phyloP scores from a whole-genome alignment of 1,284 basidiomycete species.

The Flammula alnicola region DNA sequence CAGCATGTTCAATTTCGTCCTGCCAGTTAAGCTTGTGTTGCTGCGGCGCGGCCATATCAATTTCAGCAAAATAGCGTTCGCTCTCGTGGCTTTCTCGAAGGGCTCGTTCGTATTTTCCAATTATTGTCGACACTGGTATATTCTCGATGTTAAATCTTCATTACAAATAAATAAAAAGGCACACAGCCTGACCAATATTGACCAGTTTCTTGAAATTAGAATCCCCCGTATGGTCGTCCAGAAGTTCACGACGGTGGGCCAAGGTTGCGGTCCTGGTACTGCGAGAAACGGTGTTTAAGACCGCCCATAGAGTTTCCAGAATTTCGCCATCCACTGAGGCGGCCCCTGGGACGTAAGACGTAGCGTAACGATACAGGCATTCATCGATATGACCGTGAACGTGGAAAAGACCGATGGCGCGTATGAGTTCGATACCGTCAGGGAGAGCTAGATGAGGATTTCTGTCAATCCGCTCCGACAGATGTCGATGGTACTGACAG shows the following conservation, averaged over 20 bases:
- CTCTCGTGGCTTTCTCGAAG: too few species aligned
- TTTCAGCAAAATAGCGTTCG: too few species aligned
- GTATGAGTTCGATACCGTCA: too few species aligned
- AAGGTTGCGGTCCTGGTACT: constrained; percentile 18
- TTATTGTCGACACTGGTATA: not conserved
- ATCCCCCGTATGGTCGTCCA: constrained; percentile 28
- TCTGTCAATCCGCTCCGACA: too few species aligned
- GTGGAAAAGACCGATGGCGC: constrained; percentile 24
- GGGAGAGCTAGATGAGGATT: too few species aligned
- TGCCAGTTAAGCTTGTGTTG: not conserved
- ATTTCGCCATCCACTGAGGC: constrained; percentile 22
- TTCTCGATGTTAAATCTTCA: not conserved
- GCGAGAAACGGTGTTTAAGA: constrained; percentile 18
- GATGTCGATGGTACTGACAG: too few species aligned
- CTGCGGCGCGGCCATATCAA: not conserved
- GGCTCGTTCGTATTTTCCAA: too few species aligned
- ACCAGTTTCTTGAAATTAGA: constrained; percentile 29
- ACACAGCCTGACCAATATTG: constrained; percentile 13
- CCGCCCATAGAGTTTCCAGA: constrained; percentile 28
- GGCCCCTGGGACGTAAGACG: constrained; percentile 17
- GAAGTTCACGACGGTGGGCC: constrained; percentile 20
- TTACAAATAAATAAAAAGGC: too few species aligned
- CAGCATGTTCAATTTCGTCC: not conserved
- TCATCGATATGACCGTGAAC: constrained; percentile 21
- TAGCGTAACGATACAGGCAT: constrained; percentile 20